These are phyloP conservation scores for Kwoniella mangroviensis DNA, from an alignment of 768 basidiomycete genomes.

Conservation along the genomic window DNA sequence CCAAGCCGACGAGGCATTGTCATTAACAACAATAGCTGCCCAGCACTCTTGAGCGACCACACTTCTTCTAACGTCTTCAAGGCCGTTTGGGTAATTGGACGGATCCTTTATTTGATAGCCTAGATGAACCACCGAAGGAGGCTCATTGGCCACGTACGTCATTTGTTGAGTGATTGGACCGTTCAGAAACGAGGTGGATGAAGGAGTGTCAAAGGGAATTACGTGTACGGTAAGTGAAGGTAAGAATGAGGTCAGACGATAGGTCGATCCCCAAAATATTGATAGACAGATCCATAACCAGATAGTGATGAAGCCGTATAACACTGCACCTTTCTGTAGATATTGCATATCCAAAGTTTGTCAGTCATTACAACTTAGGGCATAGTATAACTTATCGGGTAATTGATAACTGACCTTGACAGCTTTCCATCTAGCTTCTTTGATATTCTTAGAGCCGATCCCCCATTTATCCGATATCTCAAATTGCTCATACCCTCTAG, in stretches of 20 bases:
- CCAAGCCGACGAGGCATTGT: slow-evolving; percentile 52
- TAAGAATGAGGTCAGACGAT: slow-evolving; percentile 37
- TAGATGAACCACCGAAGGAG: slow-evolving; percentile 36
- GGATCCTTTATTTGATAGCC: slow-evolving; percentile 40
- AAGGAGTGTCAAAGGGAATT: slow-evolving; percentile 52
- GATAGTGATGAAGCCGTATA: slow-evolving; percentile 31
- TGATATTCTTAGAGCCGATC: slow-evolving; percentile 18
- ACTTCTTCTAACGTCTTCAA: slow-evolving; percentile 37
- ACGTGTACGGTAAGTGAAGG: slow-evolving; percentile 45
- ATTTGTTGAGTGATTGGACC: slow-evolving; percentile 41
- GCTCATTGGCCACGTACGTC: slow-evolving; percentile 27
- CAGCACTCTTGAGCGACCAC: slow-evolving; percentile 44
- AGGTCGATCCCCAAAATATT: slow-evolving; percentile 51
- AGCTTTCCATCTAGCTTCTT: slow-evolving; percentile 20
- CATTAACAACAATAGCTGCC: slow-evolving; percentile 53
- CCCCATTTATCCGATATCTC: slow-evolving; percentile 20
- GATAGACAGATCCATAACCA: slow-evolving; percentile 46
- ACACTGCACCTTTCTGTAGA: slow-evolving; percentile 21
- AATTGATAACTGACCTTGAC: slow-evolving; percentile 24
- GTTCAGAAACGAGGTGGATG: slow-evolving; percentile 39
- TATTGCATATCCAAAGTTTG: not conserved
- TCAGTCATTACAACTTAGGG: too few species aligned
- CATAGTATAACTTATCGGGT: too few species aligned
- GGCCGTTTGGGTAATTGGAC: slow-evolving; percentile 43
- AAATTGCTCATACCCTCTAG: slow-evolving; percentile 19